A percentile compares a stretch with the other conserved stretches of the same genome.
Evolutionary conservation across 768 basidiomycete species (phyloP).

Genomic region (Psilocybe subaeruginosa): DNA sequence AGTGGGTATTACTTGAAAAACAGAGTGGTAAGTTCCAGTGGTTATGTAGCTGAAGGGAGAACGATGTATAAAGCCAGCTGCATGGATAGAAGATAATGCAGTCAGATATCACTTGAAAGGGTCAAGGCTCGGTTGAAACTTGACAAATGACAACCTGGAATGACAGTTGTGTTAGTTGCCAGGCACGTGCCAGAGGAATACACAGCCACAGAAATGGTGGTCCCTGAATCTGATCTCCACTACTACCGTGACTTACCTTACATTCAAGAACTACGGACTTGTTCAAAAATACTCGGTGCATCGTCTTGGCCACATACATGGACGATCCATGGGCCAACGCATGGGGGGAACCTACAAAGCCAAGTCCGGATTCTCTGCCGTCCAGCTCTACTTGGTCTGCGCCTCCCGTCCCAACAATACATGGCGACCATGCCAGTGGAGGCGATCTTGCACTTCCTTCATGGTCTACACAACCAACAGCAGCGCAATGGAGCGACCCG

Average conservation of each 20-base stretch:
- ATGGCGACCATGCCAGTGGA: slow-evolving; percentile 41
- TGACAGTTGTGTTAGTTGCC: neutral
- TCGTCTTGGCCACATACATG: slow-evolving; percentile 38
- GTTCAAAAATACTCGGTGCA: neutral
- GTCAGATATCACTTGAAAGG: neutral
- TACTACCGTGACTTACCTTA: no score
- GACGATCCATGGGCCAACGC: slow-evolving; percentile 80
- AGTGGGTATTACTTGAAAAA: neutral
- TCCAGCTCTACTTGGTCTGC: slow-evolving; percentile 22
- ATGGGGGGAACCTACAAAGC: slow-evolving; percentile 56
- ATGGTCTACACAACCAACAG: slow-evolving; percentile 50
- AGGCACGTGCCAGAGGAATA: slow-evolving; percentile 2
- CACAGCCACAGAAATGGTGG: neutral
- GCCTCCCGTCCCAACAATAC: slow-evolving; percentile 26
- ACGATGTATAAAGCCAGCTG: neutral
- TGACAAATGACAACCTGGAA: neutral
- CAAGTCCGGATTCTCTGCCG: slow-evolving; percentile 8
- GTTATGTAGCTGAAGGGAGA: neutral
- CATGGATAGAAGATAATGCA: neutral
- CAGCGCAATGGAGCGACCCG: slow-evolving; percentile 50
- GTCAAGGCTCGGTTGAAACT: no score
- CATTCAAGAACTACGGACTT: neutral
- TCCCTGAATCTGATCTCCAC: neutral
- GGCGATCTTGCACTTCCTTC: slow-evolving; percentile 60
- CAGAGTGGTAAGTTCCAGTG: neutral